Percentiles rank a stretch among this genome's conserved stretches.
Evolutionary conservation across 2,329 filamentous ascomycete genomes (phyloP).

Genomic region (Xylaria digitata): DNA sequence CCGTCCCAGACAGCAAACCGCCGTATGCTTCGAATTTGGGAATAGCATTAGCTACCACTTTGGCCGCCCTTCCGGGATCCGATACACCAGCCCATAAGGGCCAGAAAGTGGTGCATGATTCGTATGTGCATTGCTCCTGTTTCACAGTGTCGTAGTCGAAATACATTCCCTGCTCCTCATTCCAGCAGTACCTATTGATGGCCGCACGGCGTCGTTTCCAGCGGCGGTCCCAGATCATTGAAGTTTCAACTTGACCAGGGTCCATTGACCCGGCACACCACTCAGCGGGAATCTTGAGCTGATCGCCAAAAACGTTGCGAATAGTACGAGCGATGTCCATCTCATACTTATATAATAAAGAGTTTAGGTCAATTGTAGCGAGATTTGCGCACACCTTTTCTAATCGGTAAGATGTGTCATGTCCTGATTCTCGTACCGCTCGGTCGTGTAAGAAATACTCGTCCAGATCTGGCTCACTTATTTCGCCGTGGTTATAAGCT

Average conservation of each 20-base stretch:
- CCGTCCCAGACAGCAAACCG: conserved; percentile 88
- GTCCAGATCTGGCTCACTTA: conserved; percentile 89
- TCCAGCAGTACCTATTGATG: conserved; percentile 95
- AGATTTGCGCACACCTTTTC: conserved; percentile 89
- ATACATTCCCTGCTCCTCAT: conserved; percentile 92
- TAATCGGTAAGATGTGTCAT: conserved; percentile 94
- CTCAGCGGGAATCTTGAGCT: conserved; percentile 81
- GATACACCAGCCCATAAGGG: conserved; percentile 94
- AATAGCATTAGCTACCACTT: conserved; percentile 82
- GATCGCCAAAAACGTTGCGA: conserved; percentile 84
- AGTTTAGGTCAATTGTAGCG: conserved; percentile 94
- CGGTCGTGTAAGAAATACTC: conserved; percentile 97
- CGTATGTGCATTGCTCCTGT: conserved; percentile 83
- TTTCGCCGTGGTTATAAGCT: conserved; percentile 82
- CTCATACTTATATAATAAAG: conserved; percentile 96
- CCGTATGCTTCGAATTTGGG: conserved; percentile 90
- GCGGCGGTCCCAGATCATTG: conserved; percentile 89
- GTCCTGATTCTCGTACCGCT: conserved; percentile 93
- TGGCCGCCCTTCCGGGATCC: conserved; percentile 84
- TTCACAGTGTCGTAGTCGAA: conserved; percentile 95
- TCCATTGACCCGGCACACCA: conserved; percentile 77
- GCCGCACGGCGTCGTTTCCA: conserved; percentile 84
- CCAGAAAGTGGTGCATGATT: conserved; percentile 96
- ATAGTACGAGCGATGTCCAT: conserved; percentile 90
- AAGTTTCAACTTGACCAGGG: conserved; percentile 80